Evolutionary conservation across 169 alveolate species (phyloP).

Genomic region (Besnoitia besnoiti): DNA sequence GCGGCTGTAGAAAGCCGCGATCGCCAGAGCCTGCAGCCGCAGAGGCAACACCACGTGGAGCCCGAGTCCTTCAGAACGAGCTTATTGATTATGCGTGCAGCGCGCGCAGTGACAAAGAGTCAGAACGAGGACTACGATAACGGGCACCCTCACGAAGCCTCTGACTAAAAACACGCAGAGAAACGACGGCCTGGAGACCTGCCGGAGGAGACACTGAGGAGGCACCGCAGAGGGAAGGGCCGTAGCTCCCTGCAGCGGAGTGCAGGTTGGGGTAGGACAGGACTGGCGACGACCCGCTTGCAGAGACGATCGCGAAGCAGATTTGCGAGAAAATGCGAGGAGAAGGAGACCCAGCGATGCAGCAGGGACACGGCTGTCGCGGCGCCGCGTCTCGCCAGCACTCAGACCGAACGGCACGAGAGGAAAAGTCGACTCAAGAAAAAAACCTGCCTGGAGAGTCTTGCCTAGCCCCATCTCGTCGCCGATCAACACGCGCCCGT

Average conservation of each 20-base stretch:
- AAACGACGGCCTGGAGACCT: too few species aligned
- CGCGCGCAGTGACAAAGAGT: not conserved
- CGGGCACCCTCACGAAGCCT: too few species aligned
- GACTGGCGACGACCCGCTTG: too few species aligned
- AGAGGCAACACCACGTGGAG: not conserved
- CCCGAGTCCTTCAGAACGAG: too few species aligned
- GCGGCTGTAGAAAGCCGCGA: conserved; percentile 87
- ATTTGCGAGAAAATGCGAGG: too few species aligned
- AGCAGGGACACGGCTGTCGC: too few species aligned
- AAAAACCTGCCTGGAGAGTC: conserved; percentile 87
- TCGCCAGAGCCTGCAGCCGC: conserved; percentile 93
- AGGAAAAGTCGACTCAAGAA: not conserved
- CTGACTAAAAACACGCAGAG: too few species aligned
- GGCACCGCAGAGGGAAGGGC: not conserved
- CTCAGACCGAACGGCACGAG: not conserved
- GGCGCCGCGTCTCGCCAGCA: not conserved
- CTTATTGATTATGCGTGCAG: not conserved
- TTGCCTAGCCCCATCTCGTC: conserved; percentile 99
- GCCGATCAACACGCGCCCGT: conserved; percentile 95
- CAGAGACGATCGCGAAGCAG: too few species aligned
- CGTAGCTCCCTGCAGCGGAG: too few species aligned
- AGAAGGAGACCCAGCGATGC: too few species aligned
- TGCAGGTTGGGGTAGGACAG: too few species aligned
- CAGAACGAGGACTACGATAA: not conserved
- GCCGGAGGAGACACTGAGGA: too few species aligned